These are phyloP conservation scores for Leccinum subspadiceum DNA, from an alignment of 1,284 basidiomycete genomes.

Conservation along the genomic window DNA sequence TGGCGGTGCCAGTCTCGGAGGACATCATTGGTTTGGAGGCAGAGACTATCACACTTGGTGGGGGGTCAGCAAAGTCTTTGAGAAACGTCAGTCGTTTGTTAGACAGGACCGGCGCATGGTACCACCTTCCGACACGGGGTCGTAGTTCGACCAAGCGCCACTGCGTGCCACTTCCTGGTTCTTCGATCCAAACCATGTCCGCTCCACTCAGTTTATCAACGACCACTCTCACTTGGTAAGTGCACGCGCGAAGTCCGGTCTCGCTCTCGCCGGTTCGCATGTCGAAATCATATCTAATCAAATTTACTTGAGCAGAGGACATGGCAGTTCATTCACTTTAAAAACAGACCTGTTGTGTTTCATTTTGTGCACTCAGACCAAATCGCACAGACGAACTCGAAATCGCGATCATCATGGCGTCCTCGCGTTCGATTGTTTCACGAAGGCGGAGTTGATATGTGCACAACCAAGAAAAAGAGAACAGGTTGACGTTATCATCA, in stretches of 20 bases:
- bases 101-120: neutral
- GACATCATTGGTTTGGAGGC: neutral
- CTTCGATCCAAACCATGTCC: conserved; percentile 62
- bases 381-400: too few relatives aligned
- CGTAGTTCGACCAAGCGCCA: conserved; percentile 1
- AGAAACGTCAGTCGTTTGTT: neutral
- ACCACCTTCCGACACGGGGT: conserved; percentile 2
- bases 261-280: too few relatives aligned
- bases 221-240: conserved; percentile 64
- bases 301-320: too few relatives aligned
- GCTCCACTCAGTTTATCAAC: conserved; percentile 38
- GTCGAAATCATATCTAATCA: too few relatives aligned
- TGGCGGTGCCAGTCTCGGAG: neutral
- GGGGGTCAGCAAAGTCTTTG: neutral
- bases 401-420: too few relatives aligned
- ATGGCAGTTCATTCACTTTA: too few relatives aligned
- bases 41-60: neutral
- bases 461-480: too few relatives aligned
- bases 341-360: too few relatives aligned
- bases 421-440: too few relatives aligned
- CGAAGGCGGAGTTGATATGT: too few relatives aligned
- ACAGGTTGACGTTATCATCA: too few relatives aligned
- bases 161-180: conserved; percentile 24
- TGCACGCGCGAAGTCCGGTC: conserved; percentile 24
- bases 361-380: too few relatives aligned